Conservation (phyloP, 2,329 filamentous ascomycete species). For the Tympanopsis confertula region DNA sequence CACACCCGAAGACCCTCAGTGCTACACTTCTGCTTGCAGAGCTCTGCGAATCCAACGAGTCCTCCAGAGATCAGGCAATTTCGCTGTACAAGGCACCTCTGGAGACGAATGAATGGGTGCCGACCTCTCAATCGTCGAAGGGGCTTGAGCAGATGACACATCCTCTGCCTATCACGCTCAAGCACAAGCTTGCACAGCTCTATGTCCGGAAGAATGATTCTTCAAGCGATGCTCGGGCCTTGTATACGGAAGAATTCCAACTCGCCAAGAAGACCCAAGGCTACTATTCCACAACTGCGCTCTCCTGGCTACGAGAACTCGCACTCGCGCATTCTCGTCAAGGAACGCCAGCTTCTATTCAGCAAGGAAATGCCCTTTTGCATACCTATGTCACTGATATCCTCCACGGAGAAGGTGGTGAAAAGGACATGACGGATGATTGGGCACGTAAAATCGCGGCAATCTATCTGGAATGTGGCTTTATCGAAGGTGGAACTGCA, state of each 20-base stretch:
- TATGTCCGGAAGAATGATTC: not conserved
- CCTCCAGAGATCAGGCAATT: not conserved
- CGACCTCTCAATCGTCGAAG: not conserved
- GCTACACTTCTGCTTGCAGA: not conserved
- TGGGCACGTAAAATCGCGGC: not conserved
- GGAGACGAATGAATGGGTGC: not conserved
- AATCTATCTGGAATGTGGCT: not conserved
- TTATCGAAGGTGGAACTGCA: not conserved
- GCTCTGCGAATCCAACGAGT: not conserved
- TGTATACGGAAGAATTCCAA: not conserved
- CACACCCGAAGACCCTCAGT: not conserved
- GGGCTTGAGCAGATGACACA: not conserved
- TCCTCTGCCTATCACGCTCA: not conserved
- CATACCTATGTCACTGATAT: not conserved
- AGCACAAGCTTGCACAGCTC: conserved; percentile 1
- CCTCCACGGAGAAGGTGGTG: no score
- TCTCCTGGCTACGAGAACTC: not conserved
- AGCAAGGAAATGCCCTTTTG: not conserved
- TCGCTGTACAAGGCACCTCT: not conserved
- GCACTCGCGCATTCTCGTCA: not conserved
- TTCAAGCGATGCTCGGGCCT: not conserved
- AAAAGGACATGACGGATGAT: not conserved
- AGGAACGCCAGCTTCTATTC: not conserved
- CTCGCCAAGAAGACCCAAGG: not conserved
- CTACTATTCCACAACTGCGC: not conserved